A percentile compares a stretch with the other conserved stretches of the same genome.
Evolutionary conservation across 2,329 filamentous ascomycete genomes (phyloP).

Genomic region (Penicillium corylophilum): DNA sequence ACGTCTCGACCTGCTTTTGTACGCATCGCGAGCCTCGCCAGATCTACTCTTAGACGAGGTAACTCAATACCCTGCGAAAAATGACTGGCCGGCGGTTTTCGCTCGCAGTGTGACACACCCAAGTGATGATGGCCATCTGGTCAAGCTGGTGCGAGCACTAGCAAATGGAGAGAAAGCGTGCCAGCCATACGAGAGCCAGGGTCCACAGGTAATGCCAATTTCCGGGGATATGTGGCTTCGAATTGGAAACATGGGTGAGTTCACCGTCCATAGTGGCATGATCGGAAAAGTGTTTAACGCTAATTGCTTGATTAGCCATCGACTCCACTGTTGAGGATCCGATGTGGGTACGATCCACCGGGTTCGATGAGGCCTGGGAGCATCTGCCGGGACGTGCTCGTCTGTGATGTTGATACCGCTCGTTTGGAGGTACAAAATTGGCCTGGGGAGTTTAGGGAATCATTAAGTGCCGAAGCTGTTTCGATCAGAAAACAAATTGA

Average conservation of each 20-base stretch:
- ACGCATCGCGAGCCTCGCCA: constrained; percentile 67
- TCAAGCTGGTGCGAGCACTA: constrained; percentile 72
- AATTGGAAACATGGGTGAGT: constrained; percentile 46
- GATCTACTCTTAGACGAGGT: constrained; percentile 61
- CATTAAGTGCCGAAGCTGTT: neutral
- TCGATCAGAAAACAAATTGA: neutral
- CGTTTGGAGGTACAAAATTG: no score
- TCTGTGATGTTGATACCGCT: constrained; percentile 11
- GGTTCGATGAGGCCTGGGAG: constrained; percentile 46
- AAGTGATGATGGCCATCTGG: constrained; percentile 75
- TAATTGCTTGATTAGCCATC: constrained; percentile 28
- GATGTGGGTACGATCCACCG: constrained; percentile 42
- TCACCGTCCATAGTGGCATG: neutral
- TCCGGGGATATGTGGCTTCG: constrained; percentile 46
- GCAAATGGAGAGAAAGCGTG: constrained; percentile 60
- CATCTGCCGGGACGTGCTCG: constrained; percentile 21
- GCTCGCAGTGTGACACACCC: constrained; percentile 47
- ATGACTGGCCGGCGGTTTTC: constrained; percentile 48
- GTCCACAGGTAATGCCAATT: constrained; percentile 33
- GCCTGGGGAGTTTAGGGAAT: neutral
- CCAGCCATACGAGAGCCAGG: constrained; percentile 31
- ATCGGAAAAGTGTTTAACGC: neutral
- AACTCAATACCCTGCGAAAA: constrained; percentile 56
- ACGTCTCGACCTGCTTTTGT: constrained; percentile 70
- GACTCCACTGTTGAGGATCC: constrained; percentile 35